Evolutionary conservation across 164 flowering plant genomes (phyloP).

Genomic region (Aristolochia contorta): DNA sequence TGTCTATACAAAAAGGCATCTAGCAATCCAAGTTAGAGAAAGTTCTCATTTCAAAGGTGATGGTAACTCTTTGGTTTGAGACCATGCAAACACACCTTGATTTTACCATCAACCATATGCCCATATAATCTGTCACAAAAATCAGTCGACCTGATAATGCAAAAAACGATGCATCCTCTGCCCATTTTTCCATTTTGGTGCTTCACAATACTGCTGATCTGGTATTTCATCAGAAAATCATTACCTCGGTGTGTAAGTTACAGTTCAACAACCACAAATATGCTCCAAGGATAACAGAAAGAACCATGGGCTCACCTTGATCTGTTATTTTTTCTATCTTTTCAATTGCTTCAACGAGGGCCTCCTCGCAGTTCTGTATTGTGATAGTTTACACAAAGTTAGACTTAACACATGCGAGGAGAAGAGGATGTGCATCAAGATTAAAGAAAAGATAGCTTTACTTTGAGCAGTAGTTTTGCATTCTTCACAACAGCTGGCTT

Average conservation of each 20-base stretch:
- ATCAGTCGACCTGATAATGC: too few species aligned
- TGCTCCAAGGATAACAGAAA: background rate
- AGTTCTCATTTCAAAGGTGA: too few species aligned
- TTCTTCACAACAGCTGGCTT: slow-evolving; percentile 12
- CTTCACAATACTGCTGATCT: too few species aligned
- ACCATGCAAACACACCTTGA: too few species aligned
- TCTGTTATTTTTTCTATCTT: slow-evolving; percentile 19
- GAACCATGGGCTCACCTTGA: slow-evolving; percentile 13
- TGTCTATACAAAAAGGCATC: too few species aligned
- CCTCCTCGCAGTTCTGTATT: slow-evolving; percentile 23
- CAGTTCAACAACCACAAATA: background rate
- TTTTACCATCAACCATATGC: too few species aligned
- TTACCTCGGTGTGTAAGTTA: background rate
- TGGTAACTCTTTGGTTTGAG: too few species aligned
- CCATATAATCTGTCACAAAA: too few species aligned
- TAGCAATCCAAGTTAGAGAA: too few species aligned
- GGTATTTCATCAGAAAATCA: slow-evolving; percentile 7
- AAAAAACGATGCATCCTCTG: too few species aligned
- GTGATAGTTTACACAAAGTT: slow-evolving; percentile 2
- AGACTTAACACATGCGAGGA: background rate
- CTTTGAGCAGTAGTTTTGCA: slow-evolving; percentile 16
- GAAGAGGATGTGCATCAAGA: background rate
- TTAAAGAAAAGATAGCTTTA: slow-evolving; percentile 3
- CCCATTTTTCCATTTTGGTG: too few species aligned
- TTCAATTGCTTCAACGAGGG: slow-evolving; percentile 20